Percentiles rank a stretch among this genome's conserved stretches.
phyloP scores from a whole-genome alignment of 108 stramenopile species.

The Stephanodiscus minutulus region DNA sequence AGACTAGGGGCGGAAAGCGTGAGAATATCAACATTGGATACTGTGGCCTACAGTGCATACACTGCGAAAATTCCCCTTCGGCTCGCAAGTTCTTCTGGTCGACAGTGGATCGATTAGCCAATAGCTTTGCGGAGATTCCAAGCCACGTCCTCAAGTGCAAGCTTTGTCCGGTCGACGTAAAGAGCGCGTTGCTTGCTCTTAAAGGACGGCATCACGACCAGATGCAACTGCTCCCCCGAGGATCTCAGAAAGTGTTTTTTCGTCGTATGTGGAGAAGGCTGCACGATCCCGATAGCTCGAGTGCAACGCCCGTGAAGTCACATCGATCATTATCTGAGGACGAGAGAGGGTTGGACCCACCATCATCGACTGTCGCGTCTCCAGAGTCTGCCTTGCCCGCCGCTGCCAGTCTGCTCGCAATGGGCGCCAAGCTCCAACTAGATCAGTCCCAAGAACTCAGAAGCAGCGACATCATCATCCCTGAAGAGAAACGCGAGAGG shows the following conservation, averaged over 20 bases:
- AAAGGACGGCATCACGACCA: constrained; percentile 76
- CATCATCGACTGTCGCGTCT: neutral
- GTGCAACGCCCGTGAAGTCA: constrained; percentile 9
- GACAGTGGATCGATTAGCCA: constrained; percentile 83
- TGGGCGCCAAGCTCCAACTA: constrained; percentile 8
- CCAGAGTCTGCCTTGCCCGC: constrained; percentile 6
- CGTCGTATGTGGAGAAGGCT: constrained; percentile 87
- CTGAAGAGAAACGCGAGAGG: constrained; percentile 17
- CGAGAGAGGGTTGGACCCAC: constrained; percentile 5
- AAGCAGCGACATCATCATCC: neutral
- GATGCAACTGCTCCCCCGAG: constrained; percentile 78
- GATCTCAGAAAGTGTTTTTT: constrained; percentile 89
- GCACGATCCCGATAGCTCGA: constrained; percentile 61
- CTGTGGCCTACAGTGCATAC: constrained; percentile 85
- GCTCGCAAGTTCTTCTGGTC: constrained; percentile 91
- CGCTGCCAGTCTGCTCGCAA: constrained; percentile 21
- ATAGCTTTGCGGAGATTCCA: constrained; percentile 91
- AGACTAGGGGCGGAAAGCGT: constrained; percentile 89
- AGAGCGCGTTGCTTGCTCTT: constrained; percentile 69
- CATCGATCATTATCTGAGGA: neutral
- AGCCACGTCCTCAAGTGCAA: constrained; percentile 84
- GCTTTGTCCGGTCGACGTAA: constrained; percentile 65
- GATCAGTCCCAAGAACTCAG: neutral
- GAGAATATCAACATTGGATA: constrained; percentile 83
- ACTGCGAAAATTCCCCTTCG: constrained; percentile 63